These are phyloP conservation scores for Microbotryum intermedium DNA, from an alignment of 1,284 basidiomycete species.

Conservation along the genomic window DNA sequence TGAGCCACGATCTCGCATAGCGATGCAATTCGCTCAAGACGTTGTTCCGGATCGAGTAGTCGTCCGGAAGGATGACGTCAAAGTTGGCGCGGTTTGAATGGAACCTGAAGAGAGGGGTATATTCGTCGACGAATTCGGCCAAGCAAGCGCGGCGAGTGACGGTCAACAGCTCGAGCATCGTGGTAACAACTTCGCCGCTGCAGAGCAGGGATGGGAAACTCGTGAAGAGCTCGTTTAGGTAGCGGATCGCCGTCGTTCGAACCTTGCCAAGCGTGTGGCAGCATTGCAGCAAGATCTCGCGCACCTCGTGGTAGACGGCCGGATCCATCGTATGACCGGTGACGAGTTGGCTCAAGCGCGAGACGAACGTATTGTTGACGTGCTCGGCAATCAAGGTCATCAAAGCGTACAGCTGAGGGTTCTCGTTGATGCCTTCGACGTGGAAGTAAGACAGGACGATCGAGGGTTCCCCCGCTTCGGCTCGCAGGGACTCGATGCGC, in stretches of 20 bases:
- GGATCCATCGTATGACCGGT: constrained; percentile 68
- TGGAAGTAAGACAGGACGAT: constrained; percentile 80
- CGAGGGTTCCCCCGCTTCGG: constrained; percentile 68
- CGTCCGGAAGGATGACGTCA: constrained; percentile 74
- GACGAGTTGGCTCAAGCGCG: constrained; percentile 61
- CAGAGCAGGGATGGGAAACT: constrained; percentile 93
- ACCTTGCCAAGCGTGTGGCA: constrained; percentile 77
- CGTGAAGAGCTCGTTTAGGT: constrained; percentile 75
- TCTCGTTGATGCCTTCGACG: constrained; percentile 75
- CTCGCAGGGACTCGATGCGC: constrained; percentile 81
- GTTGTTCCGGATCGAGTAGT: constrained; percentile 75
- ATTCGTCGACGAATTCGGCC: constrained; percentile 86
- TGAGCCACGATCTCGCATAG: constrained; percentile 73
- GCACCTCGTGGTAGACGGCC: constrained; percentile 65
- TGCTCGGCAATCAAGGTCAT: constrained; percentile 76
- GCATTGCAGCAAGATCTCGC: constrained; percentile 63
- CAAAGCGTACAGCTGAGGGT: constrained; percentile 56
- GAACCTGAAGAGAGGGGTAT: constrained; percentile 78
- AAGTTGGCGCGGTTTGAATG: constrained; percentile 62
- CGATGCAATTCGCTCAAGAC: constrained; percentile 66
- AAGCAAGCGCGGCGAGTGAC: constrained; percentile 80
- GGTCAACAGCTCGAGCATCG: constrained; percentile 85
- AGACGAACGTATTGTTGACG: constrained; percentile 48
- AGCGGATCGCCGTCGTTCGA: constrained; percentile 70
- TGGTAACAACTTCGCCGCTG: constrained; percentile 74